Percentiles rank a stretch among this genome's conserved stretches.
Conservation (phyloP, 2,329 filamentous ascomycete species). For the Biscogniauxia sp. region DNA sequence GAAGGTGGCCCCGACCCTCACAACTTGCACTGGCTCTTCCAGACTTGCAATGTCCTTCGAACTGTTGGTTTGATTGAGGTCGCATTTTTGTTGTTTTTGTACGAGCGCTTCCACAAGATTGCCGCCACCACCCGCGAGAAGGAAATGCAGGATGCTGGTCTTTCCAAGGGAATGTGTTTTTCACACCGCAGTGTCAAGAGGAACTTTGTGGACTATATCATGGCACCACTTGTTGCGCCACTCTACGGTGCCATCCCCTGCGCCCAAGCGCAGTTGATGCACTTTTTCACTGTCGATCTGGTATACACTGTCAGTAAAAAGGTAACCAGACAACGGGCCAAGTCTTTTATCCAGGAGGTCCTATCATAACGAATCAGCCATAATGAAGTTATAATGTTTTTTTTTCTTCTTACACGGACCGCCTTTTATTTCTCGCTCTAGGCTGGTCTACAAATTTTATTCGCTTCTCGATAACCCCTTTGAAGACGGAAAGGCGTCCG, state of each 20-base stretch:
- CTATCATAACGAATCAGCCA: constrained; percentile 39
- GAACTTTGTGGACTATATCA: constrained; percentile 61
- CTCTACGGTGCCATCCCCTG: constrained; percentile 67
- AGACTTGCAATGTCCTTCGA: constrained; percentile 58
- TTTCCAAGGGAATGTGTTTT: constrained; percentile 65
- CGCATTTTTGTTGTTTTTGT: constrained; percentile 62
- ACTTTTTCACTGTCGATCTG: constrained; percentile 68
- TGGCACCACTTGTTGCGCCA: constrained; percentile 66
- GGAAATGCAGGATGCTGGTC: constrained; percentile 64
- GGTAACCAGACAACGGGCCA: constrained; percentile 51
- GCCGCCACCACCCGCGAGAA: constrained; percentile 59
- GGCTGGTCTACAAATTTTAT: constrained; percentile 19
- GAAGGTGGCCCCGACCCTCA: constrained; percentile 50
- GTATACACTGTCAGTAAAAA: constrained; percentile 74
- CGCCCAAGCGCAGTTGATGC: constrained; percentile 64
- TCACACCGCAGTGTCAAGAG: constrained; percentile 54
- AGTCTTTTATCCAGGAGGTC: constrained; percentile 41
- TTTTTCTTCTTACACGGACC: constrained; percentile 14
- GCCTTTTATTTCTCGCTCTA: constrained; percentile 9
- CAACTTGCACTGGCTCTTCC: constrained; percentile 57
- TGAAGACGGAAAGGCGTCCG: constrained; percentile 28
- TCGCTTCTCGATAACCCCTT: constrained; percentile 30
- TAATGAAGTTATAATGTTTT: constrained; percentile 13
- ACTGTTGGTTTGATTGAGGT: constrained; percentile 62
- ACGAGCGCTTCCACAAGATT: constrained; percentile 64